These are phyloP conservation scores for Calonectria pseudoreteaudii DNA, from an alignment of 2,329 filamentous ascomycete genomes.

Conservation along the genomic window DNA sequence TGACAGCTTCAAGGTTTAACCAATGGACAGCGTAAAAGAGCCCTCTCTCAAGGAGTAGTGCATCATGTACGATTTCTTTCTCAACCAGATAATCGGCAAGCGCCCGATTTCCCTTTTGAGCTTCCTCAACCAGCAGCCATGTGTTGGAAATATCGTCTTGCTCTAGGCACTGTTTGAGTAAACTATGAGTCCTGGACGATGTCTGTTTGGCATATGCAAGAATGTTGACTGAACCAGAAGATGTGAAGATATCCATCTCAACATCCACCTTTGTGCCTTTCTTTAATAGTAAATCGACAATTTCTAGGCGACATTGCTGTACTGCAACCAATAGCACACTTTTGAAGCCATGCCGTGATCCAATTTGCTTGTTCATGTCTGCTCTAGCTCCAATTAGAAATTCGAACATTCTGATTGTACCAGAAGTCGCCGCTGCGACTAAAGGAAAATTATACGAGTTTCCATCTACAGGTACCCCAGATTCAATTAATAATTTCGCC, in stretches of 20 bases:
- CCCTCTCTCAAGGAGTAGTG: background rate
- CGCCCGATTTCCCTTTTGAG: background rate
- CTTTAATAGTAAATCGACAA: background rate
- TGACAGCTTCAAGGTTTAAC: background rate
- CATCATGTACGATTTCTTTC: background rate
- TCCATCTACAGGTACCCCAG: background rate
- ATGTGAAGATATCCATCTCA: background rate
- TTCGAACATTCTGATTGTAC: background rate
- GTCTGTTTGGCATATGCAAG: background rate
- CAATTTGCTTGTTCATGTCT: background rate
- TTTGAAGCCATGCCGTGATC: accelerated
- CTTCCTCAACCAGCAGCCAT: background rate
- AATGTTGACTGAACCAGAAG: background rate
- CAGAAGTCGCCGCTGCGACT: background rate
- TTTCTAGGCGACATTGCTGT: accelerated
- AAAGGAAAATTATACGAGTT: background rate
- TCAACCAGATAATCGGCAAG: background rate
- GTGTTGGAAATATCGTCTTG: background rate
- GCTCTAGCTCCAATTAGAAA: background rate
- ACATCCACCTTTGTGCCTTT: background rate
- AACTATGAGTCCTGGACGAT: background rate
- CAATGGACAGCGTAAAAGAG: background rate
- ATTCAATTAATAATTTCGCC: background rate
- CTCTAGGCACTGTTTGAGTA: background rate
- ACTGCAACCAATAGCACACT: background rate